Evolutionary conservation across 2,329 filamentous ascomycete genomes (phyloP).

Genomic region (Hirsutella thompsonii): DNA sequence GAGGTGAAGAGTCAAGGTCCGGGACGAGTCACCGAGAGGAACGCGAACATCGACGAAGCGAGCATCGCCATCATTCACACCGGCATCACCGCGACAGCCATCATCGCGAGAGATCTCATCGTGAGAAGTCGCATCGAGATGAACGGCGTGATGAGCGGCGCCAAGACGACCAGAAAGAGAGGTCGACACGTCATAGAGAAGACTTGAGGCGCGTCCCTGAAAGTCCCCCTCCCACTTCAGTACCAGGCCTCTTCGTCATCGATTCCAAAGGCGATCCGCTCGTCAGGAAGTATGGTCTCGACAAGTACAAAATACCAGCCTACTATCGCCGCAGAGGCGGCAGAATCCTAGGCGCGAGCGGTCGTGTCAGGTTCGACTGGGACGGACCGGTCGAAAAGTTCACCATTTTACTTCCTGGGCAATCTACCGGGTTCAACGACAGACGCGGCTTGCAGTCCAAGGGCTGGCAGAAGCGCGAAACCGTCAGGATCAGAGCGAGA

Average conservation of each 20-base stretch:
- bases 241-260: conserved; percentile 35
- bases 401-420: conserved; percentile 30
- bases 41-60: conserved; percentile 3
- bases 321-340: conserved; percentile 62
- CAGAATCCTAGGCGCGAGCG: conserved; percentile 52
- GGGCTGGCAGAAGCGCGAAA: conserved; percentile 19
- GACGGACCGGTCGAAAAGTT: conserved; percentile 45
- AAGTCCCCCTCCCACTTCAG: background rate
- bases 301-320: conserved; percentile 56
- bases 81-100: conserved; percentile 7
- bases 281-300: conserved; percentile 61
- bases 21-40: conserved; percentile 6
- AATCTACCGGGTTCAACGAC: conserved; percentile 20
- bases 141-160: conserved; percentile 3
- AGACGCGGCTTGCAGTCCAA: conserved; percentile 35
- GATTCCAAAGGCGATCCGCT: conserved; percentile 69
- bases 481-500: conserved; percentile 25
- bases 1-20: conserved; percentile 6
- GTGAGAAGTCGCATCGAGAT: conserved; percentile 4
- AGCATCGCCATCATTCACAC: conserved; percentile 5
- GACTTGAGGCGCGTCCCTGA: conserved; percentile 1
- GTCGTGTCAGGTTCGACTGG: conserved; percentile 52
- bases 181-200: background rate
- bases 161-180: too few species aligned
- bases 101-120: conserved; percentile 3